phyloP scores from a whole-genome alignment of 164 flowering plant species.

The Houttuynia cordata region DNA sequence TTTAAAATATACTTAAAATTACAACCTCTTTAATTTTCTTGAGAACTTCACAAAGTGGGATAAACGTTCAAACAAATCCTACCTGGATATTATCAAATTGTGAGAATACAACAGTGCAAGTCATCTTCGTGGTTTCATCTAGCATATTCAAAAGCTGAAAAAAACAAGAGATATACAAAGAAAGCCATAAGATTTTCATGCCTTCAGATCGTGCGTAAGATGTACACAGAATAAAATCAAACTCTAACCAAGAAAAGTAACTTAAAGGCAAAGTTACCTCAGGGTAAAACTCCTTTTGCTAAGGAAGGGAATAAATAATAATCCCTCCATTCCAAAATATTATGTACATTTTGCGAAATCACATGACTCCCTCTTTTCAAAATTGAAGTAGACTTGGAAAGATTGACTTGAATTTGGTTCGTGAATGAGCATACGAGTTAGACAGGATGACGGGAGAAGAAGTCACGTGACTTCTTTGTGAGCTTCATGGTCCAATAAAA shows the following conservation, averaged over 20 bases:
- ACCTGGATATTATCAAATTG: conserved; percentile 63
- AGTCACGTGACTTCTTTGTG: too few relatives aligned
- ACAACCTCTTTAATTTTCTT: background rate
- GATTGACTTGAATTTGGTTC: too few relatives aligned
- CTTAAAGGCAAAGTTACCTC: conserved; percentile 44
- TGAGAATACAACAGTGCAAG: conserved; percentile 69
- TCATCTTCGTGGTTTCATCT: conserved; percentile 48
- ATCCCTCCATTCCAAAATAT: too few relatives aligned
- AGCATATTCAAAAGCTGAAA: conserved; percentile 83
- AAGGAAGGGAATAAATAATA: conserved; percentile 84
- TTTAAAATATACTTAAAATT: background rate
- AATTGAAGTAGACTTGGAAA: too few relatives aligned
- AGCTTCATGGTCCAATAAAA: too few relatives aligned
- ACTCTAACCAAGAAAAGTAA: background rate
- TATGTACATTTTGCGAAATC: too few relatives aligned
- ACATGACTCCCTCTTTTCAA: too few relatives aligned
- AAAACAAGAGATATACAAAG: background rate
- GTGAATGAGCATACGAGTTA: too few relatives aligned
- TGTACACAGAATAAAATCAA: background rate
- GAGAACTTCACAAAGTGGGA: background rate
- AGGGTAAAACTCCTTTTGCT: conserved; percentile 86
- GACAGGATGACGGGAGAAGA: too few relatives aligned
- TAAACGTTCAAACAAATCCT: conserved; percentile 5
- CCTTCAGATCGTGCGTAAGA: background rate
- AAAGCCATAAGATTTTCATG: background rate